Evolutionary conservation across 2,329 filamentous ascomycete species (phyloP), one percentile per base, ranked within the genome.

Genomic region (Plectosphaerella sp.): DNA sequence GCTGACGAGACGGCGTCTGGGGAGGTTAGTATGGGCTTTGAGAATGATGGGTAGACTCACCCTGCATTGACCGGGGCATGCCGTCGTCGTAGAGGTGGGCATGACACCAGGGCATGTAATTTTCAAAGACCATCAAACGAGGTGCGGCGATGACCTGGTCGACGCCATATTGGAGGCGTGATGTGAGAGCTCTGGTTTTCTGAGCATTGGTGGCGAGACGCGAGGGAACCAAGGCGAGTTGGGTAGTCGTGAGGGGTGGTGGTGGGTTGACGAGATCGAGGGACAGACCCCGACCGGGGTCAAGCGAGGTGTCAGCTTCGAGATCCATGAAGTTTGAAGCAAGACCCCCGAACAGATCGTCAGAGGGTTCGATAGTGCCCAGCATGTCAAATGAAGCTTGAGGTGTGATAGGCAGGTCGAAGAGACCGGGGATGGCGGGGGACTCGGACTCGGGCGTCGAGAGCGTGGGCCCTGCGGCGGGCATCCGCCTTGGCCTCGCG

Each of bases 41-140:
- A 22, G 14, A 8, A 22, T 8, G 15, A 11, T 9, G 16, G 15
- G 22, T 7, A 3, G 8, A 54, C 50, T 18, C 58, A 74, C 75
- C 77, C 67, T 82, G 74, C 59, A 83, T 73, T 1, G 62, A 68
- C 28, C 64, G 64, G 1, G 80, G 80, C 77, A 83, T 80, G 9
- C 61, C 52, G 2, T 76, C 68, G n/a, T 66, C 66, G 54, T 80
- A 83, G 0, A 84, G 65, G n/a, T 67, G 61, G 0, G 67, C 66
- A 55, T 84, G 80, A 33, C 68, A 73, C 80, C 80, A 84, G 0
- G 77, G 76, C 0, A 77, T 79, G 48, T 72, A 65, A 15, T 71
- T 77, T 45, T 76, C 69, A 9, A 70, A 54, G 1, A 82, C 72
- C 72, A 83, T 78, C 45, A 55, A 69, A n/a, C 54, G 54, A 1